These are phyloP conservation scores for Naganishia sp. DNA, from an alignment of 1,284 basidiomycete genomes.

Conservation along the genomic window DNA sequence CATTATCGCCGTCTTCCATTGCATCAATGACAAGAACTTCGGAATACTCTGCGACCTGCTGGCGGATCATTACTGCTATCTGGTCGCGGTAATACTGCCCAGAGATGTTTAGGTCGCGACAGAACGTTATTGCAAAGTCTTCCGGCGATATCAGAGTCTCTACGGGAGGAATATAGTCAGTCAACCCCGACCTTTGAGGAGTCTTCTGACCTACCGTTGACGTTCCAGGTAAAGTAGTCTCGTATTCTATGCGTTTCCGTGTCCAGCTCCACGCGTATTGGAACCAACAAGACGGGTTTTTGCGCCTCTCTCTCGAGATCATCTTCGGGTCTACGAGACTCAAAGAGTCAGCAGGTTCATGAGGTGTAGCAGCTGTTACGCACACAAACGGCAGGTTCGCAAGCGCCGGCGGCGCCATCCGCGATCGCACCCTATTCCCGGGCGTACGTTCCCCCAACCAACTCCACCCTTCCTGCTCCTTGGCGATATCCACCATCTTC, in stretches of 20 bases:
- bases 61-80: slow-evolving; percentile 28
- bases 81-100: slow-evolving; percentile 19
- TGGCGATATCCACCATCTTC: slow-evolving; percentile 51
- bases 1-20: slow-evolving; percentile 40
- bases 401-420: slow-evolving; percentile 62
- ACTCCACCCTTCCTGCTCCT: slow-evolving; percentile 68
- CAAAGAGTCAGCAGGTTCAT: background rate
- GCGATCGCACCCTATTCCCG: slow-evolving; percentile 69
- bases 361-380: slow-evolving; percentile 40
- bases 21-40: slow-evolving; percentile 41
- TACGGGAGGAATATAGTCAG: background rate
- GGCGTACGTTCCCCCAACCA: slow-evolving; percentile 87
- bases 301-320: slow-evolving; percentile 66
- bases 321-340: slow-evolving; percentile 55
- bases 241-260: slow-evolving; percentile 33
- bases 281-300: slow-evolving; percentile 59
- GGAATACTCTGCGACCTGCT: slow-evolving; percentile 30
- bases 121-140: slow-evolving; percentile 30
- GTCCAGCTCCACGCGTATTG: slow-evolving; percentile 29
- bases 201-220: slow-evolving; percentile 25
- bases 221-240: slow-evolving; percentile 34
- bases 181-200: background rate
- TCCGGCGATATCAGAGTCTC: slow-evolving; percentile 33
- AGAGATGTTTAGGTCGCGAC: slow-evolving; percentile 28
- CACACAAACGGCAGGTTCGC: slow-evolving; percentile 63